Base-by-base conservation (phyloP, 2,329 filamentous ascomycete species). In the Elsinoe australis region DNA sequence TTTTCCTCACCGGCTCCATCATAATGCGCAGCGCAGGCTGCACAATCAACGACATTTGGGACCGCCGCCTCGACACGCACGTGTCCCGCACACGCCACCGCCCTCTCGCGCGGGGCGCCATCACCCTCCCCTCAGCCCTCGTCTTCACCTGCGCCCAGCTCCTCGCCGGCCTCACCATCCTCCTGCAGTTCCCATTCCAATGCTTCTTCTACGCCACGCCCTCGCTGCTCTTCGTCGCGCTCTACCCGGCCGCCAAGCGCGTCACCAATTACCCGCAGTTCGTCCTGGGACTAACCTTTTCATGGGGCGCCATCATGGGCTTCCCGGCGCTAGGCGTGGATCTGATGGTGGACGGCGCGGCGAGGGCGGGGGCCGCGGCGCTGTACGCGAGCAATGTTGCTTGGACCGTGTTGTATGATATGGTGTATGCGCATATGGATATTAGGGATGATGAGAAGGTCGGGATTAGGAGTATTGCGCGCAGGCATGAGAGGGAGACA, bases 401-500 rank as follows among this genome's bases (percentile, higher is more conserved):
- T 2, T 94, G 88, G 88, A 94, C 87, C 0, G 72, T 94, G 19
- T 67, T 94, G 31, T 94, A 94, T 64, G 87, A 94, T 63, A 94
- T 92, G 79, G 87, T 94, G 24, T 94, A 94, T 64, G 87, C 87
- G 10, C 87, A 94, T 62, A 90, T 92, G 81, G 87, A 94, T 59
- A 83, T 90, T 63, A 82, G 82, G 59, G 87, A 94, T 57, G 87
- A 94, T 60, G 80, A 74, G 52, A 88, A 87, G 64, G 87, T 83
- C 0, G 88, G 87, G 6, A 92, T 94, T 67, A 94, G 90, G 71
- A 87, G 82, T 59, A 92, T 94, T 56, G 87, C 85, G 1, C 70
- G 94, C 31, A 83, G 83, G 61, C 86, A 94, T 56, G 82, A 85
- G 53, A 73, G 76, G 4, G 75, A 88, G 52, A 89, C 86, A 1